Base-by-base conservation (phyloP, 345 rosid species). In the Populus pruinosa region DNA sequence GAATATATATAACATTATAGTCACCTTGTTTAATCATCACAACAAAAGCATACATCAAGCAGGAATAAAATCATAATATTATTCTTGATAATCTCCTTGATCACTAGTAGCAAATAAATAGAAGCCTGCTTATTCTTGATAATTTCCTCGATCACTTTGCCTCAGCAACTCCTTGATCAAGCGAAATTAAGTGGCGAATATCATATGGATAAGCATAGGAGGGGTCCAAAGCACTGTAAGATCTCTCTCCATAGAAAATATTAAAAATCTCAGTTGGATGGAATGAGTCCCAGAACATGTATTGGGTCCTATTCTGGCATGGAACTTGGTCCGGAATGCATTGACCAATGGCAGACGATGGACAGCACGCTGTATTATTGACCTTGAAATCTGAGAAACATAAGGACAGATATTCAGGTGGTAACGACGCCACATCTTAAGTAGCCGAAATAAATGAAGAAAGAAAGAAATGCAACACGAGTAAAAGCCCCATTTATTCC, bases 251-350 rank as follows among this genome's bases (percentile, higher is more conserved):
- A 2, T 66, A 23, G 74, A 71, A 10, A 2, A 9, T 7, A 69
- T 79, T 89, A 11, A 82, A 74, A 1, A 44, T 50, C 66, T 89
- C 88, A 0, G 93, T 82, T 2, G 88, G 79, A 73, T 87, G 94
- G n/a, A 79, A 84, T 67, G 82, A 86, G 35, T 89, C 94, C 90
- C 90, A 90, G 68, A 86, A 87, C 21, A 79, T 70, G 71, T 80
- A 84, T 27, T 18, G 12, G 56, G 29, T 72, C 77, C 92, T 77
- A 63, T 78, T 61, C 35, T 62, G 44, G 76, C 96, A 87, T 43
- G 91, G 82, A 39, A 73, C 71, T 27, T 72, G 35, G 35, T 71
- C 53, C 1, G 71, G 71, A 7, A 73, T n/a, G 69, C 92, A 88
- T 59, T 66, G 55, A 7, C 64, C 66, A 66, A 38, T 47, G 1